Conservation (phyloP, 169 alveolate species). For the Plasmodium gallinaceum region DNA sequence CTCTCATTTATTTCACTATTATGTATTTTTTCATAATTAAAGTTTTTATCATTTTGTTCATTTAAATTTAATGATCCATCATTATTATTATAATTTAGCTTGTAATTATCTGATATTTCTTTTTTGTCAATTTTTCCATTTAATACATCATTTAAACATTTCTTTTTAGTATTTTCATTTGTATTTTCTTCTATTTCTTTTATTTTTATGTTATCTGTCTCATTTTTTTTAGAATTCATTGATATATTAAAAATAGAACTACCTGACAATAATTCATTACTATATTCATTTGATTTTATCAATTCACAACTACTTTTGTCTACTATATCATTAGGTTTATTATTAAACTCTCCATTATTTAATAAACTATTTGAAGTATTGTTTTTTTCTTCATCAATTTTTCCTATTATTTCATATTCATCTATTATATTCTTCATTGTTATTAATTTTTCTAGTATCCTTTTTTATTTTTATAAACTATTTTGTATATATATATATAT, state of each 20-base stretch:
- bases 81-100: no score
- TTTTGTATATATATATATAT: neutral
- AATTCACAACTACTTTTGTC: neutral
- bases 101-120: no score
- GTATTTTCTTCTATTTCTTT: neutral
- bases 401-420: conserved; percentile 69
- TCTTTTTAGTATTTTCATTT: neutral
- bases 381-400: conserved; percentile 44
- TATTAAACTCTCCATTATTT: conserved; percentile 20
- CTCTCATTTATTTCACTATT: neutral
- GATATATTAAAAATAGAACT: neutral
- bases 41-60: no score
- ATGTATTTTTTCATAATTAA: no score
- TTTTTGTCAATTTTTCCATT: no score
- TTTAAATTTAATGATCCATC: no score
- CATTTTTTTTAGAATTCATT: neutral
- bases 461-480: neutral
- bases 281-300: neutral
- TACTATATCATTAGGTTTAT: neutral
- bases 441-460: neutral
- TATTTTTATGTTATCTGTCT: neutral
- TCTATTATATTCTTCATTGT: conserved; percentile 52
- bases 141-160: no score
- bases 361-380: conserved; percentile 19
- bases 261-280: neutral